Conservation (phyloP, 371 early-diverging fungal species). For the Batkoa obscura region DNA sequence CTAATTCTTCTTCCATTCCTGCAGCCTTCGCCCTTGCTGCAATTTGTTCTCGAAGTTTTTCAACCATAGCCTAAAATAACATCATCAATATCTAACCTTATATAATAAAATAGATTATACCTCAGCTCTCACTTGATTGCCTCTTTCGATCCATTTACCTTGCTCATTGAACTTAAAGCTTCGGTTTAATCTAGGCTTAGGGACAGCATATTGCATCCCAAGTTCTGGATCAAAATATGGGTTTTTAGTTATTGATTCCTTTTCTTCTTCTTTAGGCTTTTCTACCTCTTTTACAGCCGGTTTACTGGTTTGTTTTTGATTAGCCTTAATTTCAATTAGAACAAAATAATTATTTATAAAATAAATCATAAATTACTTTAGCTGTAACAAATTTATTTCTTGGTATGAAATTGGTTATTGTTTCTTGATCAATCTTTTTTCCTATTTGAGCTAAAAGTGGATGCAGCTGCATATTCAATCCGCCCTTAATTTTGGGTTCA, state of each 20-base stretch:
- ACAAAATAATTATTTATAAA: background rate
- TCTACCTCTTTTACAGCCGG: constrained; percentile 22
- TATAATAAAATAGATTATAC: background rate
- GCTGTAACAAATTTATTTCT: constrained; percentile 25
- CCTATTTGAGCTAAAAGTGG: background rate
- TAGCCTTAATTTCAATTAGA: constrained; percentile 15
- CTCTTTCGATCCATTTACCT: constrained; percentile 64
- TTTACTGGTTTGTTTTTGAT: constrained; percentile 9
- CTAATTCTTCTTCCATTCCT: constrained; percentile 66
- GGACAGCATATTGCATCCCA: constrained; percentile 20
- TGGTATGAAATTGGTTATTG: constrained; percentile 15
- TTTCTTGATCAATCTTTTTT: background rate
- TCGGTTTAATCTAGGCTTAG: constrained; percentile 28
- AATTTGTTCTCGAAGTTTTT: constrained; percentile 67
- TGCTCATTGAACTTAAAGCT: constrained; percentile 56
- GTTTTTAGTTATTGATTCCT: constrained; percentile 39
- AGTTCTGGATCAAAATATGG: constrained; percentile 69
- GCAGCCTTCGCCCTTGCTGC: constrained; percentile 59
- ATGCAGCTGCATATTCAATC: background rate
- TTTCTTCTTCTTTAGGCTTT: constrained; percentile 15
- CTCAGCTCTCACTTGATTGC: constrained; percentile 48
- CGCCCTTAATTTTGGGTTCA: constrained; percentile 2
- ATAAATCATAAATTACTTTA: constrained; percentile 15
- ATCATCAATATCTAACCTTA: background rate
- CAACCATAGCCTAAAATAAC: constrained; percentile 33